Base-by-base conservation (phyloP, 768 basidiomycete genomes). In the Psilocybe sp. region DNA sequence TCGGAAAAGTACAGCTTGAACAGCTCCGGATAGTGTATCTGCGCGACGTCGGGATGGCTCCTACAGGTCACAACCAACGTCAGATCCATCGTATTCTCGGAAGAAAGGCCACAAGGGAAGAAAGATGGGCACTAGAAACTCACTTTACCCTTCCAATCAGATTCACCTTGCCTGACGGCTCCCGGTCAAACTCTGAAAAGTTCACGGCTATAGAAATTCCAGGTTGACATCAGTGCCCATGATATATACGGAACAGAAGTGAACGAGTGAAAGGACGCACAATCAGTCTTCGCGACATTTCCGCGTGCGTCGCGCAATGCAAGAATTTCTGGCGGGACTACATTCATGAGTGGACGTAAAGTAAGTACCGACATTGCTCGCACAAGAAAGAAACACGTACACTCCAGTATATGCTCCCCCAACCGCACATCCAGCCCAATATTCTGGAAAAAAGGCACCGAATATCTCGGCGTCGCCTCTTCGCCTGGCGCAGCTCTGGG, bases 371-470 rank as follows among this genome's bases (percentile, higher is more conserved):
- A 1, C 1, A 15, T 12, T 15, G 16, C 12, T 20, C 1, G 23
- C 31, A 23, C 9, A 28, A 53, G 18, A 47, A 19, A 33, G 10
- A 59, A 71, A 23, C 49, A n/a, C n/a, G n/a, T n/a, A 72, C 71
- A 76, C 47, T 73, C 59, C 0, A 80, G 63, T 0, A 71, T 60
- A 23, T 73, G 72, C 16, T 76, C 75, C 3, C 73, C 68, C 14
- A 92, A 69, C 40, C 71, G 68, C 3, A 81, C 71, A 33, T 75
- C 69, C 38, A 87, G 69, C 5, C 81, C 70, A 46, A 92, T 90
- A 56, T 83, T 89, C 58, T 92, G 89, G 79, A 92, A 92, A 69
- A 90, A 90, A 0, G 90, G 90, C 0, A 92, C 79, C 0, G 89
- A 91, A 66, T 90, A 92, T 10, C 90, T 82, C n/a, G n/a, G n/a